Conservation (phyloP, 2,329 filamentous ascomycete species). For the Alternaria longipes region DNA sequence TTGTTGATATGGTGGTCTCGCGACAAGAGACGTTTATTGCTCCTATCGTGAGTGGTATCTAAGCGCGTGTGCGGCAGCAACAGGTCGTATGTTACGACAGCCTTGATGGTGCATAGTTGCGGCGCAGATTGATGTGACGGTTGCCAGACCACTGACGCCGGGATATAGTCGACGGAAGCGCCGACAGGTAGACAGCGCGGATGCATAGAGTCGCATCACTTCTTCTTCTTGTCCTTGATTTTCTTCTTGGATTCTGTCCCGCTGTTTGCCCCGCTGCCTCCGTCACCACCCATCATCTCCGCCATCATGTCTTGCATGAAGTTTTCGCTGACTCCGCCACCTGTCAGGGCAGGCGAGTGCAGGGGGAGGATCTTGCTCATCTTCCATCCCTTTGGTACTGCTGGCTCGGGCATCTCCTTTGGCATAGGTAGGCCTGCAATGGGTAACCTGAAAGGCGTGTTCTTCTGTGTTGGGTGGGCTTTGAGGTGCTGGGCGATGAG, state of each 20-base stretch:
- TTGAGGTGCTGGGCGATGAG: conserved; percentile 80
- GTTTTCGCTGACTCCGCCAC: conserved; percentile 93
- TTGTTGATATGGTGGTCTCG: conserved; percentile 1
- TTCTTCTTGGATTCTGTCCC: conserved; percentile 44
- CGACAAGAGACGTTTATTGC: background rate
- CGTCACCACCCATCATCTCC: conserved; percentile 72
- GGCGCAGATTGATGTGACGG: conserved; percentile 1
- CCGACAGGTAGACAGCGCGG: background rate
- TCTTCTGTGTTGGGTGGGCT: conserved; percentile 78
- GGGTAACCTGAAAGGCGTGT: conserved; percentile 73
- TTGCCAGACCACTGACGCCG: background rate
- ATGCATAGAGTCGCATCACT: conserved; percentile 28
- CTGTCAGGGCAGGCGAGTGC: conserved; percentile 87
- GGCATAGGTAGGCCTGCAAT: conserved; percentile 77
- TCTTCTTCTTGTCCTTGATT: conserved; percentile 52
- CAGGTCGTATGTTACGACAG: conserved; percentile 2
- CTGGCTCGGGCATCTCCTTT: conserved; percentile 72
- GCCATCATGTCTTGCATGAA: conserved; percentile 97
- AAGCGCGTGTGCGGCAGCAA: conserved; percentile 5
- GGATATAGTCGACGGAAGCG: background rate
- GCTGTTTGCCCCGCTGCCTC: conserved; percentile 33
- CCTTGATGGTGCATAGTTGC: conserved; percentile 2
- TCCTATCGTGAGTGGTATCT: background rate
- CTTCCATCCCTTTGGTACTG: conserved; percentile 85
- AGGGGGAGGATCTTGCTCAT: conserved; percentile 84